These are phyloP conservation scores for Hypoxylon cercidicola DNA, from an alignment of 495 filamentous ascomycete genomes.

Conservation along the genomic window DNA sequence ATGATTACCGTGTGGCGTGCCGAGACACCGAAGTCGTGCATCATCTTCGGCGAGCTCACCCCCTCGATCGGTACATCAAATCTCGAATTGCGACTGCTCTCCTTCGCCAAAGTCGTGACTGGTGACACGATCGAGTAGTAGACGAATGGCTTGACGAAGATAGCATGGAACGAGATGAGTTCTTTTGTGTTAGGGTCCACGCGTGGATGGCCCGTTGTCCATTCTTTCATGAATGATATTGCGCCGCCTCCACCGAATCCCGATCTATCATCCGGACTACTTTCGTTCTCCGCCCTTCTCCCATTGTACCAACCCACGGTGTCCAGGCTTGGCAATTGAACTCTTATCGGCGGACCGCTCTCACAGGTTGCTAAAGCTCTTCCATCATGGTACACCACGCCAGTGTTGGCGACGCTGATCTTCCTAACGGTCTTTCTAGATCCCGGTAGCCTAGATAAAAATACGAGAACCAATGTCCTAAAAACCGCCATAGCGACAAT, in stretches of 20 bases:
- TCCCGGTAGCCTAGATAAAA: conserved; percentile 64
- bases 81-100: conserved; percentile 22
- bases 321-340: conserved; percentile 67
- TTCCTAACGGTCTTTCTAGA: conserved; percentile 64
- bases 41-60: conserved; percentile 69
- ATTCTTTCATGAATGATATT: conserved; percentile 68
- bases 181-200: conserved; percentile 69
- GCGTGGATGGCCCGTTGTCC: conserved; percentile 75
- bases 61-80: conserved; percentile 58
- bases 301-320: conserved; percentile 76
- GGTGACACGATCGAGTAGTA: conserved; percentile 68
- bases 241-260: conserved; percentile 63
- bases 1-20: conserved; percentile 68
- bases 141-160: conserved; percentile 69
- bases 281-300: conserved; percentile 59
- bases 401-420: conserved; percentile 73
- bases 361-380: conserved; percentile 73
- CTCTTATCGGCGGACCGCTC: conserved; percentile 71
- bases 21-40: conserved; percentile 78
- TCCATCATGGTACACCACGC: conserved; percentile 70
- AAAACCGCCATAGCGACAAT: conserved; percentile 57
- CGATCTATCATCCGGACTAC: not conserved
- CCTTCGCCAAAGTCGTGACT: conserved; percentile 9
- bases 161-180: conserved; percentile 70
- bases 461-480: conserved; percentile 61